These are phyloP conservation scores for Phaeosphaeriaceae sp. DNA, from an alignment of 2,329 filamentous ascomycete genomes.

Conservation along the genomic window DNA sequence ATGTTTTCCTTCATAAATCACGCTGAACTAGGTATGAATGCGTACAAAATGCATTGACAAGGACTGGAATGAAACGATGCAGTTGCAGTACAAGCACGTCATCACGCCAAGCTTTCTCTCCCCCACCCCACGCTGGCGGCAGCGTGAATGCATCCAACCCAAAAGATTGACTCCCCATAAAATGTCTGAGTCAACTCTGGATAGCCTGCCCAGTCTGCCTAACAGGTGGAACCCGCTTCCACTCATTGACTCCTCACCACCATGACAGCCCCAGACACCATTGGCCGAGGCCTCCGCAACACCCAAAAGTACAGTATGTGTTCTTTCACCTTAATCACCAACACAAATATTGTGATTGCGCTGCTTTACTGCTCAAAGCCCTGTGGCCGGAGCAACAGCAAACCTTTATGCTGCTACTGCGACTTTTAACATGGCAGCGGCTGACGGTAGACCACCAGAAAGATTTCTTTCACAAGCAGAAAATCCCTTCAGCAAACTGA, in stretches of 20 bases:
- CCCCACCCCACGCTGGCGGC: conserved; percentile 31
- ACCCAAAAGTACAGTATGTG: conserved; percentile 23
- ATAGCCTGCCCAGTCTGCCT: conserved; percentile 15
- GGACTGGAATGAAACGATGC: too few relatives aligned
- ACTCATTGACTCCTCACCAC: conserved; percentile 6
- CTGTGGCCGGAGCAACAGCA: too few relatives aligned
- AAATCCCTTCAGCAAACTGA: conserved; percentile 87
- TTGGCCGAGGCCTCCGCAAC: conserved; percentile 24
- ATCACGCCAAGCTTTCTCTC: conserved; percentile 29
- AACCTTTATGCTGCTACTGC: too few relatives aligned
- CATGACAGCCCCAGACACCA: conserved; percentile 28
- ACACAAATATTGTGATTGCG: conserved; percentile 1
- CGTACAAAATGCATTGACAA: too few relatives aligned
- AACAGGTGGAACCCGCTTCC: conserved; percentile 15
- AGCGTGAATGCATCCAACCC: conserved; percentile 24
- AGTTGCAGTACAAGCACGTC: conserved; percentile 31
- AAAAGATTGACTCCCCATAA: conserved; percentile 35
- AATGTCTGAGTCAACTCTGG: conserved; percentile 19
- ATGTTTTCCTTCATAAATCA: too few relatives aligned
- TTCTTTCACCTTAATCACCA: conserved; percentile 4
- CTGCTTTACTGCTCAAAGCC: too few relatives aligned
- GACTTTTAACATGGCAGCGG: too few relatives aligned
- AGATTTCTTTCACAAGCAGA: conserved; percentile 71
- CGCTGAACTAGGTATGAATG: too few relatives aligned
- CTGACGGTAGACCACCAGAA: conserved; percentile 38